Percentiles rank a stretch among this genome's conserved stretches.
These are phyloP conservation scores for Elsinoe fawcettii DNA, from an alignment of 2,329 filamentous ascomycete species.

Conservation along the genomic window DNA sequence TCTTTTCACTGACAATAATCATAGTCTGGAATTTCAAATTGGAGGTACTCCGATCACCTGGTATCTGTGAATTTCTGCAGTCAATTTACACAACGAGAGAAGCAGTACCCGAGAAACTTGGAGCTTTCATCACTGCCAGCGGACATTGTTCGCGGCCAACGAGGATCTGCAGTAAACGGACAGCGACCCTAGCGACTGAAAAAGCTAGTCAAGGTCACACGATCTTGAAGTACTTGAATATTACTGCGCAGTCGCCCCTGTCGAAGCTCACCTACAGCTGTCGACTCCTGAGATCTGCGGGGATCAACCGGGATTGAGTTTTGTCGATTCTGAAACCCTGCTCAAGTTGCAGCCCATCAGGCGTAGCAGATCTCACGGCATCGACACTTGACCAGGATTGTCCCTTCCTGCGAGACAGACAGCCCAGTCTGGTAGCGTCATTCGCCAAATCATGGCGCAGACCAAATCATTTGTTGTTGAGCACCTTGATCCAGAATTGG, in stretches of 20 bases:
- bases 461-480: slow-evolving; percentile 79
- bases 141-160: not conserved
- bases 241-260: too few relatives aligned
- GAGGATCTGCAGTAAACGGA: not conserved
- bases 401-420: not conserved
- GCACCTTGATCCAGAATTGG: slow-evolving; percentile 90
- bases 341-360: not conserved
- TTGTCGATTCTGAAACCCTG: slow-evolving; percentile 8
- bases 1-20: too few relatives aligned
- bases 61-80: too few relatives aligned
- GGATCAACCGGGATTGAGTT: not conserved
- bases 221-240: not conserved
- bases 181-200: not conserved
- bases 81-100: too few relatives aligned
- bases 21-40: too few relatives aligned
- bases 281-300: not conserved
- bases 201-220: not conserved
- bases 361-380: not conserved
- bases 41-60: too few relatives aligned
- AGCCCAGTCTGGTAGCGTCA: not conserved
- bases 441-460: not conserved
- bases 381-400: not conserved
- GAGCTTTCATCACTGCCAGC: not conserved
- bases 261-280: not conserved
- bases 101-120: not conserved